Evolutionary conservation across 176 grass and related monocot species (phyloP), one percentile per base, ranked within the genome.

Genomic region (Carex parvula): DNA sequence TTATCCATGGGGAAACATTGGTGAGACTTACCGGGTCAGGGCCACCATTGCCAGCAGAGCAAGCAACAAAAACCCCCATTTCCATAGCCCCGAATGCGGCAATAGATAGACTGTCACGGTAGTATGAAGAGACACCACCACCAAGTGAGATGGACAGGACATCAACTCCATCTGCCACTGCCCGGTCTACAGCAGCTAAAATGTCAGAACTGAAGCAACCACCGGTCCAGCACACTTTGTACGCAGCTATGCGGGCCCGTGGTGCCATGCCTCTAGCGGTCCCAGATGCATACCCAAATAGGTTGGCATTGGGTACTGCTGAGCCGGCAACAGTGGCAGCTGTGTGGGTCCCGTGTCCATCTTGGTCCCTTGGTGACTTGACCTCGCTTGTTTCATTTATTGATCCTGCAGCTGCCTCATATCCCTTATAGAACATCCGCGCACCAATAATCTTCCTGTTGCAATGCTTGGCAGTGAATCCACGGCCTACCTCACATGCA

Each of bases 141-240:
- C 96, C 96, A 46, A 99, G 97, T 48, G 97, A 99, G 88, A 99
- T 94, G 88, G 97, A 99, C 85, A 99, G 89, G 66, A 99, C 90
- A 84, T 99, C 90, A 70, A 96, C 97, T 42, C 97, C 97, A 82
- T 99, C 97, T 30, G 97, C 81, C 65, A 99, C 97, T 17, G 93
- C 97, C 12, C 91, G 88, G 18, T 96, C 93, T 50, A 96, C 97
- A n/a, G 97, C 97, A 3, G 93, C 97, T 66, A 99, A 87, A 79
- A 99, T 99, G 88, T 99, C 97, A 75, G 97, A 99, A 91, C 93
- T 99, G 88, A 99, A 96, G 93, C 97, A 99, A 10, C 93, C 97
- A 39, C 97, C 91, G 13, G 84, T 77, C 97, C 97, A 99, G 91
- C 97, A 99, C 70, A 99, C 97, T 88, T 99, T 99, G 88, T 99